Conservation (phyloP, 176 grass and related monocot species). For the Paspalum notatum region DNA sequence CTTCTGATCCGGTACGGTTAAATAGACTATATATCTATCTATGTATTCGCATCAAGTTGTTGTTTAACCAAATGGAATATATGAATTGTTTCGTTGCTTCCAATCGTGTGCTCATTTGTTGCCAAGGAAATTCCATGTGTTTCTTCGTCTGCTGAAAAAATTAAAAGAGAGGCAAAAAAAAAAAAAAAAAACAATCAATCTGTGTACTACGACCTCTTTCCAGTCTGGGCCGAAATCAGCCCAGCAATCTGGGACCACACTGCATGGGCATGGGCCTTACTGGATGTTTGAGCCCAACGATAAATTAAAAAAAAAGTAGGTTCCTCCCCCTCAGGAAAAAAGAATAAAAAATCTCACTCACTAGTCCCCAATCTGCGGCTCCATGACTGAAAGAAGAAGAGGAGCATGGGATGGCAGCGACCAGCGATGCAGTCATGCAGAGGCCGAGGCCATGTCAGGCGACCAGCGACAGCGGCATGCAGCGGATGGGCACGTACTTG, state of each 20-base stretch:
- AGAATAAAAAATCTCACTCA: not conserved
- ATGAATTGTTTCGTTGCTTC: not conserved
- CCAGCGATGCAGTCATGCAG: too few relatives aligned
- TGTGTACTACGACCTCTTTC: not conserved
- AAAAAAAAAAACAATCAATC: not conserved
- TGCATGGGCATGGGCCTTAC: not conserved
- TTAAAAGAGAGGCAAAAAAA: not conserved
- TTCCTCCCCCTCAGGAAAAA: not conserved
- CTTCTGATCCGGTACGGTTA: not conserved
- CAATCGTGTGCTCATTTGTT: not conserved
- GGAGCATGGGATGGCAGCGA: not conserved
- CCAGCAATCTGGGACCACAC: not conserved
- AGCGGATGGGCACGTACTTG: not conserved
- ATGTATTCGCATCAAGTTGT: not conserved
- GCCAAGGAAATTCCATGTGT: not conserved
- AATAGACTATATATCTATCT: not conserved
- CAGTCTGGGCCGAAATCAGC: not conserved
- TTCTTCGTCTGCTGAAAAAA: too few relatives aligned
- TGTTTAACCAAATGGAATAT: conserved; percentile 16
- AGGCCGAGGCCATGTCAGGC: not conserved
- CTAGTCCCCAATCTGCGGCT: not conserved
- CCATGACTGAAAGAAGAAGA: not conserved
- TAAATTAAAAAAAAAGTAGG: too few relatives aligned
- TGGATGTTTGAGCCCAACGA: not conserved
- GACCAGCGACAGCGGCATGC: not conserved